A percentile compares a stretch with the other conserved stretches of the same genome.
Evolutionary conservation across 1,139 yeast genomes (phyloP).

Genomic region (Blastobotrys niveus): DNA sequence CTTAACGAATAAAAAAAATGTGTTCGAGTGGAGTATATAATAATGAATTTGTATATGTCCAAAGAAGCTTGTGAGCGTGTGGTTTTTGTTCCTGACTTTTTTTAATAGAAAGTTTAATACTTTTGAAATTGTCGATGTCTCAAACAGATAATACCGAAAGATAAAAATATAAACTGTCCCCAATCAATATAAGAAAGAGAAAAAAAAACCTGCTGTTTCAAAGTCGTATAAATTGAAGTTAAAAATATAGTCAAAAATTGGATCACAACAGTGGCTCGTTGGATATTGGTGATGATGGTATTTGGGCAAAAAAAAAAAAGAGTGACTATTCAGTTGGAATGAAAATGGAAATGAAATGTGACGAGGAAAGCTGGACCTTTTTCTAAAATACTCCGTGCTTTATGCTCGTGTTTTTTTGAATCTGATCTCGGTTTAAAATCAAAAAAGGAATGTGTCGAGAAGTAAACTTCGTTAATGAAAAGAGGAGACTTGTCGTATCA

Average conservation of each 20-base stretch:
- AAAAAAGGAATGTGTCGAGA: no score
- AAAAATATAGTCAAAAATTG: not conserved
- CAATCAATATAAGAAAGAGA: not conserved
- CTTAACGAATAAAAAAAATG: not conserved
- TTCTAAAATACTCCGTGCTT: no score
- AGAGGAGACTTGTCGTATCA: no score
- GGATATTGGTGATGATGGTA: not conserved
- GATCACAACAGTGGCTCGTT: not conserved
- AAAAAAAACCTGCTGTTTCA: not conserved
- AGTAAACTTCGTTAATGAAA: no score
- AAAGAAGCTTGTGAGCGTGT: not conserved
- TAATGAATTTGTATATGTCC: not conserved
- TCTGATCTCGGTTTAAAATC: no score
- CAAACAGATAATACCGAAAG: slow-evolving; percentile 2
- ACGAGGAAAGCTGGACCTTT: no score
- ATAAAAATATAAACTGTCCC: slow-evolving; percentile 1
- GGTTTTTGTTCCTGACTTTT: not conserved
- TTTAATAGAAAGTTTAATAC: not conserved
- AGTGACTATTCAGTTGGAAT: slow-evolving; percentile 13
- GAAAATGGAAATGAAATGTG: not conserved
- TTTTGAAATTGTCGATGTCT: slow-evolving; percentile 5
- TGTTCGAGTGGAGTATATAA: not conserved
- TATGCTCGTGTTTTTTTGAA: no score
- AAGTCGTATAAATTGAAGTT: not conserved
- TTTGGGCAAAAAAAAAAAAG: slow-evolving; percentile 3